Evolutionary conservation across 805 yeast genomes (phyloP).

Genomic region (Jamesozyma piceae): DNA sequence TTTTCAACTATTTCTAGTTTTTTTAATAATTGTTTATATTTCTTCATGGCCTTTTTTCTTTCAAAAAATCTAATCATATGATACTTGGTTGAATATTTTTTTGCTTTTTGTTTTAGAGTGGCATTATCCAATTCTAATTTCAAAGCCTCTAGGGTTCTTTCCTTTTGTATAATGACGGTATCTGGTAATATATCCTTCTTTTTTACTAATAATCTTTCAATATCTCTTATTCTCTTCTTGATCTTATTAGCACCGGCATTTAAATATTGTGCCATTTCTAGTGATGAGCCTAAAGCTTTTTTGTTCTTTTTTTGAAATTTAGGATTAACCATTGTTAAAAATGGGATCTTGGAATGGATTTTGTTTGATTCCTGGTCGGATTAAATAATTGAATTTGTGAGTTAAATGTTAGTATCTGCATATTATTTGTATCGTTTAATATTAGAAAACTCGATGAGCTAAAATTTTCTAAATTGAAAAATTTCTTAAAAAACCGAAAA

Average conservation of each 20-base stretch:
- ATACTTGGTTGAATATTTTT: constrained; percentile 57
- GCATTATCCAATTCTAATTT: constrained; percentile 47
- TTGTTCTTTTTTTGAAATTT: constrained; percentile 10
- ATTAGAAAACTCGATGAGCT: constrained; percentile 2
- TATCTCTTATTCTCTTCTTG: constrained; percentile 79
- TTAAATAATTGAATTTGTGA: too few relatives aligned
- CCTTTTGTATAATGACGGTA: constrained; percentile 56
- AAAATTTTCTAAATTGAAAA: too few relatives aligned
- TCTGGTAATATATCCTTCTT: constrained; percentile 53
- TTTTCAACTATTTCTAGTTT: constrained; percentile 19
- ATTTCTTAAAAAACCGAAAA: too few relatives aligned
- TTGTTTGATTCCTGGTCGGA: too few relatives aligned
- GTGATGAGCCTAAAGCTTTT: constrained; percentile 16
- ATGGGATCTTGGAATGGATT: too few relatives aligned
- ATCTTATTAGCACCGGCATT: constrained; percentile 45
- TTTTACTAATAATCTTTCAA: constrained; percentile 54
- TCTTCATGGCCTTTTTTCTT: constrained; percentile 71
- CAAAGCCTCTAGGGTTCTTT: constrained; percentile 63
- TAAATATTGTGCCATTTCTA: constrained; percentile 32
- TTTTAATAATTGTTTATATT: constrained; percentile 42
- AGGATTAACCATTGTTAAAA: constrained; percentile 2
- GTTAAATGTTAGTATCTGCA: too few relatives aligned
- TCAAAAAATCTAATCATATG: constrained; percentile 93
- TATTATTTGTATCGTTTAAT: too few relatives aligned
- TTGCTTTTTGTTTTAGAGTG: constrained; percentile 37